phyloP scores from a whole-genome alignment of 176 grass and related monocot species.

The Lolium multiflorum region DNA sequence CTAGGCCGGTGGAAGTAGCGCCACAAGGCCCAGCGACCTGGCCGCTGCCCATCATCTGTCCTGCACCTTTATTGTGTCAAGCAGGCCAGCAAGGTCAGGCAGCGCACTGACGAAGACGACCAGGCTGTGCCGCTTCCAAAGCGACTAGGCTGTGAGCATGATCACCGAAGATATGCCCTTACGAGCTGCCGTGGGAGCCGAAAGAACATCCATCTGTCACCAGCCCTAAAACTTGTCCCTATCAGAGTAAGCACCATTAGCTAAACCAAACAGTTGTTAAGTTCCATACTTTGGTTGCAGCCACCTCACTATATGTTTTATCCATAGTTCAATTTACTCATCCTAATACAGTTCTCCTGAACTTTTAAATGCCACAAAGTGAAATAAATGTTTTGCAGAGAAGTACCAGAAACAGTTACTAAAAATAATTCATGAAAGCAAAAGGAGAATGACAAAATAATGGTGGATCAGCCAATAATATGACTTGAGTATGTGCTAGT shows the following conservation, averaged over 20 bases:
- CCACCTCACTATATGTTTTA: not conserved
- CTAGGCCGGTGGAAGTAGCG: not conserved
- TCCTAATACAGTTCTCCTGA: conserved; percentile 12
- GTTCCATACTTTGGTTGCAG: not conserved
- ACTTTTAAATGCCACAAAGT: conserved; percentile 15
- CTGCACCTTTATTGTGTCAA: not conserved
- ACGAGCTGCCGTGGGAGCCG: not conserved
- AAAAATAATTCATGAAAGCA: not conserved
- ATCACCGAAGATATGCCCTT: not conserved
- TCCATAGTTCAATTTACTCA: not conserved
- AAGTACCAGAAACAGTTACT: not conserved
- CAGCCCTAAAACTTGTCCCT: not conserved
- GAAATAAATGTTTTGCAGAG: conserved; percentile 1
- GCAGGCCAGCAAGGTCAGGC: not conserved
- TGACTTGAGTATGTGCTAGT: conserved; percentile 7
- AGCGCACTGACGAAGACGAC: not conserved
- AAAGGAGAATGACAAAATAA: conserved; percentile 14
- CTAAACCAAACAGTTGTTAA: not conserved
- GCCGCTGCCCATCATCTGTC: not conserved
- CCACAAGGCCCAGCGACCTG: not conserved
- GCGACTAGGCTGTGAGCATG: not conserved
- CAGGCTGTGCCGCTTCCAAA: not conserved
- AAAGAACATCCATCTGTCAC: not conserved
- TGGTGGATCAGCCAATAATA: conserved; percentile 23
- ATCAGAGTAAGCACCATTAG: conserved; percentile 1